Percentiles rank a stretch among this genome's conserved stretches.
Conservation (phyloP, 352 stramenopile genomes). For the Globisporangium paroecandrum region DNA sequence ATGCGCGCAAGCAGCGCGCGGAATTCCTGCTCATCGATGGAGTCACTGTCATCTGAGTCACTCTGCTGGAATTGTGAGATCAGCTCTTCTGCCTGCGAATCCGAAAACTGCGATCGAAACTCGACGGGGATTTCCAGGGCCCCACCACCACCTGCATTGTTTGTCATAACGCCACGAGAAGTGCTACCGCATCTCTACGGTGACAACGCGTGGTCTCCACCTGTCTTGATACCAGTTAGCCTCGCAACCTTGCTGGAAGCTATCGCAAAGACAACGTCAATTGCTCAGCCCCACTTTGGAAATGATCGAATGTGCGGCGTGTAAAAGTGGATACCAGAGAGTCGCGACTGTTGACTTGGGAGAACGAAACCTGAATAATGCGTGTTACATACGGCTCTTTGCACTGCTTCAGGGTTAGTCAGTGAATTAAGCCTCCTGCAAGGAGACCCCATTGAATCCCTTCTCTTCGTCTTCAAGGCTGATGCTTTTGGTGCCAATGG, state of each 20-base stretch:
- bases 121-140: conserved; percentile 40
- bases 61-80: conserved; percentile 55
- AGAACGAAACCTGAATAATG: background rate
- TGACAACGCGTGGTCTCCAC: too few species aligned
- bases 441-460: background rate
- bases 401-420: background rate
- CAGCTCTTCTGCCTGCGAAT: conserved; percentile 54
- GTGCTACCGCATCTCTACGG: background rate
- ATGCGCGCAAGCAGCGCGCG: conserved; percentile 49
- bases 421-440: background rate
- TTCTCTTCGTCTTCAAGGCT: background rate
- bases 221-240: background rate
- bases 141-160: background rate
- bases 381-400: background rate
- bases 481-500: background rate
- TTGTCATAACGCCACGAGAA: conserved; percentile 3
- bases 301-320: background rate
- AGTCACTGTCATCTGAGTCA: conserved; percentile 48
- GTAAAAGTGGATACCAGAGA: background rate
- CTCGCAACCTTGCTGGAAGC: background rate
- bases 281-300: background rate
- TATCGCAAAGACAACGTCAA: background rate
- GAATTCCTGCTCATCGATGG: conserved; percentile 69
- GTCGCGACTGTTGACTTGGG: conserved; percentile 1
- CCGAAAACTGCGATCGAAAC: conserved; percentile 39